Percentiles rank a stretch among this genome's conserved stretches.
Conservation (phyloP, 768 basidiomycete genomes). For the Macrocybe gigantea region DNA sequence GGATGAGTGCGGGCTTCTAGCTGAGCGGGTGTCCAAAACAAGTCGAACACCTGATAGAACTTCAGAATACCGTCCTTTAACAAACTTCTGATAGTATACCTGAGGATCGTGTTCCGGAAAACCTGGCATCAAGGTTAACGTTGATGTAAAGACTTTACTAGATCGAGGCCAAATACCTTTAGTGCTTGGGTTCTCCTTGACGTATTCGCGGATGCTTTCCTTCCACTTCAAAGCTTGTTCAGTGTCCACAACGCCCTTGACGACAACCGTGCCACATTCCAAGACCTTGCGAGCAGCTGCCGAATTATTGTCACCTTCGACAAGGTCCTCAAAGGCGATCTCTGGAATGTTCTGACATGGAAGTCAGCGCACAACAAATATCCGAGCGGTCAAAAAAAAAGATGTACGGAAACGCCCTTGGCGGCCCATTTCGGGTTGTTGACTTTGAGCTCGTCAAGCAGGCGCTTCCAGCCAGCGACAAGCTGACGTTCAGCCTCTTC, state of each 20-base stretch:
- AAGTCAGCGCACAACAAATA: background rate
- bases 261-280: background rate
- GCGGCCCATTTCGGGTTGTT: constrained; percentile 17
- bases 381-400: constrained; percentile 36
- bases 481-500: constrained; percentile 23
- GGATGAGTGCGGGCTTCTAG: constrained; percentile 65
- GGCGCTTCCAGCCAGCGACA: constrained; percentile 41
- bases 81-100: too few species aligned
- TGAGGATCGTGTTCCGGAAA: constrained; percentile 48
- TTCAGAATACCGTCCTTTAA: too few species aligned
- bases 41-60: constrained; percentile 60
- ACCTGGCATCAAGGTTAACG: constrained; percentile 29
- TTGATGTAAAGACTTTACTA: background rate
- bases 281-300: background rate
- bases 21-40: constrained; percentile 66
- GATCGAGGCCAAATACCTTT: constrained; percentile 29
- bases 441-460: constrained; percentile 42
- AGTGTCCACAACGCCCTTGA: constrained; percentile 12
- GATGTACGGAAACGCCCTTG: constrained; percentile 38
- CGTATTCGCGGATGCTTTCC: constrained; percentile 44
- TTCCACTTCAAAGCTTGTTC: constrained; percentile 59
- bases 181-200: constrained; percentile 35
- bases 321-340: too few species aligned
- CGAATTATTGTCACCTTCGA: constrained; percentile 1
- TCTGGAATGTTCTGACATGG: too few species aligned